phyloP scores from a whole-genome alignment of 345 rosid genomes.

The Melaleuca alternifolia region DNA sequence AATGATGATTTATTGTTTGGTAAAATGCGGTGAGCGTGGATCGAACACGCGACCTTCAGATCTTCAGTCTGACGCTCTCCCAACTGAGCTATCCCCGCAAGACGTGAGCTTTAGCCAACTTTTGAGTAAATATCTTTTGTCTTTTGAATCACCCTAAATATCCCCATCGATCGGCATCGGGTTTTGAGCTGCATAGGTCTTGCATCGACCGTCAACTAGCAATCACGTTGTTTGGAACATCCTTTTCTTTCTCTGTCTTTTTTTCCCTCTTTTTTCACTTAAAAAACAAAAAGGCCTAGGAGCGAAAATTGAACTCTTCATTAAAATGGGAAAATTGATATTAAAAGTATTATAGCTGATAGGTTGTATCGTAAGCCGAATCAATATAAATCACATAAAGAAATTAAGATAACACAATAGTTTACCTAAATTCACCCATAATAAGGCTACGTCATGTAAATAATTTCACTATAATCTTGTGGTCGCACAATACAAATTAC shows the following conservation, averaged over 20 bases:
- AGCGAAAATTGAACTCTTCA: neutral
- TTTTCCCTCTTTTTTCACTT: neutral
- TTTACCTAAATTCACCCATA: no score
- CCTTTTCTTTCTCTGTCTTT: neutral
- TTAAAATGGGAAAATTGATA: no score
- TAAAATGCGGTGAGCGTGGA: constrained; percentile 72
- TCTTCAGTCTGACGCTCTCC: constrained; percentile 98
- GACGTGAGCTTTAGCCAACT: rapidly evolving
- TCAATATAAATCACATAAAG: no score
- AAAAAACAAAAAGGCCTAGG: neutral
- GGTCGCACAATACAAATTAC: no score
- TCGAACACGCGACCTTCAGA: constrained; percentile 96
- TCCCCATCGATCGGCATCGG: neutral
- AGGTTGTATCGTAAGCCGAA: no score
- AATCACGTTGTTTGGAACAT: neutral
- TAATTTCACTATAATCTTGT: no score
- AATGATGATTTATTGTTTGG: neutral
- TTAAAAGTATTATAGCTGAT: no score
- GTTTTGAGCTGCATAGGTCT: neutral
- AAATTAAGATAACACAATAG: no score
- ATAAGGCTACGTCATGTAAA: no score
- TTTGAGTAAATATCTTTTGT: rapidly evolving
- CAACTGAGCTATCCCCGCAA: constrained; percentile 89
- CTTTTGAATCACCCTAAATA: neutral
- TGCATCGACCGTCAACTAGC: neutral